Conservation (phyloP, 768 basidiomycete genomes). For the Termitomyces sp. region DNA sequence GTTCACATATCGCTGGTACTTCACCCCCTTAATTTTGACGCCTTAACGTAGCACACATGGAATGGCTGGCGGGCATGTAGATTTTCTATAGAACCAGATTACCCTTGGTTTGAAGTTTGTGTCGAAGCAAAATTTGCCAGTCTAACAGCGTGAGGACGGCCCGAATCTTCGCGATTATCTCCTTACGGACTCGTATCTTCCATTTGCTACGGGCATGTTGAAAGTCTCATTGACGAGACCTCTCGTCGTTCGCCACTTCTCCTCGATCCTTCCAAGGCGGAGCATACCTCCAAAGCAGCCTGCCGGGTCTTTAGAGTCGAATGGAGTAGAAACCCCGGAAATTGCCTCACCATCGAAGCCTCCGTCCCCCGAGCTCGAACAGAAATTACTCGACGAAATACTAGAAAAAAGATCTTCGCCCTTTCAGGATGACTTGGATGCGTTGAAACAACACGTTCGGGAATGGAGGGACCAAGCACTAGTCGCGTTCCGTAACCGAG, state of each 20-base stretch:
- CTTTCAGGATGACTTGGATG: conserved; percentile 26
- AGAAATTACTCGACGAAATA: conserved; percentile 4
- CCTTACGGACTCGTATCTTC: not conserved
- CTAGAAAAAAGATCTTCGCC: conserved; percentile 9
- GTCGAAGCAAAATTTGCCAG: not conserved
- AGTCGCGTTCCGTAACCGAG: conserved; percentile 41
- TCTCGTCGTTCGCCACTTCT: conserved; percentile 22
- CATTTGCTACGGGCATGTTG: conserved; percentile 22
- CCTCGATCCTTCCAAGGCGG: conserved; percentile 24
- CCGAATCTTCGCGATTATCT: not conserved
- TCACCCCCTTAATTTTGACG: conserved; percentile 13
- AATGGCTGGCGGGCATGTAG: conserved; percentile 9
- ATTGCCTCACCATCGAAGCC: conserved; percentile 12
- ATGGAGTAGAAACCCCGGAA: conserved; percentile 3
- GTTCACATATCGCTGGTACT: conserved; percentile 6
- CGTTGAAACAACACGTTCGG: conserved; percentile 32
- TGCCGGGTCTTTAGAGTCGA: not conserved
- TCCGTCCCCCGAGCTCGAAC: conserved; percentile 1
- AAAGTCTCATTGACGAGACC: conserved; percentile 26
- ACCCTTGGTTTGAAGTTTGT: not conserved
- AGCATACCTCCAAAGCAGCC: conserved; percentile 17
- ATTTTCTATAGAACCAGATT: conserved; percentile 11
- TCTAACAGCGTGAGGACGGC: not conserved
- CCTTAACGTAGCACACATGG: conserved; percentile 10
- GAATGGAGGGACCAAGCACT: conserved; percentile 46